These are phyloP conservation scores for Rhytidhysteron rufulum DNA, from an alignment of 2,329 filamentous ascomycete species.

Conservation along the genomic window DNA sequence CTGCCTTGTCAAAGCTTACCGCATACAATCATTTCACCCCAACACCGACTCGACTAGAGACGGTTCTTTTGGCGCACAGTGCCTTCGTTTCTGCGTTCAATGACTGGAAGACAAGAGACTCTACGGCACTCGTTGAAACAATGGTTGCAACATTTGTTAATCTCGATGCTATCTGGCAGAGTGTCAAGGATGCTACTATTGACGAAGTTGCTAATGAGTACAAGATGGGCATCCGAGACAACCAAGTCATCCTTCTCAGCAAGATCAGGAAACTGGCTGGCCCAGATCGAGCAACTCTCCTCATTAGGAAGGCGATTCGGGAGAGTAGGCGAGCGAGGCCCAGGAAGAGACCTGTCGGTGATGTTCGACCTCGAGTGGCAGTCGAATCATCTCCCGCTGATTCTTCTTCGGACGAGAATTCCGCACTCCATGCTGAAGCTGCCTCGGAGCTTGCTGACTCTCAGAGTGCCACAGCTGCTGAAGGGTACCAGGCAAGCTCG, in stretches of 20 bases:
- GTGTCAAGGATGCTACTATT: constrained; percentile 73
- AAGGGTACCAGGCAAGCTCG: constrained; percentile 40
- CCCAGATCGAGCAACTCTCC: constrained; percentile 63
- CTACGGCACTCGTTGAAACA: constrained; percentile 71
- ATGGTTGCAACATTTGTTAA: constrained; percentile 87
- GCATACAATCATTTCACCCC: constrained; percentile 64
- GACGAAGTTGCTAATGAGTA: constrained; percentile 73
- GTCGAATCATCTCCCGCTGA: constrained; percentile 36
- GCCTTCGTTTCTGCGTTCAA: constrained; percentile 76
- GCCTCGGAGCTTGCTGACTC: constrained; percentile 25
- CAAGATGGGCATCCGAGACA: constrained; percentile 73
- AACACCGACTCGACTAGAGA: constrained; percentile 58
- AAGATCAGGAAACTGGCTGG: constrained; percentile 76
- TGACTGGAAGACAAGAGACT: constrained; percentile 79
- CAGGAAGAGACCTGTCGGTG: constrained; percentile 63
- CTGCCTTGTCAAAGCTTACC: constrained; percentile 63
- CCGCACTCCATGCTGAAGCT: constrained; percentile 32
- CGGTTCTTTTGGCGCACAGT: constrained; percentile 66
- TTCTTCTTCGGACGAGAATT: constrained; percentile 21
- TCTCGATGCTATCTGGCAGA: constrained; percentile 78
- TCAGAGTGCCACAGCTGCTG: constrained; percentile 11
- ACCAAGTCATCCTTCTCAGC: constrained; percentile 74
- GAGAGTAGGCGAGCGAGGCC: constrained; percentile 64
- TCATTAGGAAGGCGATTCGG: constrained; percentile 71
- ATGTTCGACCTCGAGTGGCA: constrained; percentile 65